Evolutionary conservation across 441 rosid genomes (phyloP), one percentile per base, ranked within the genome.

Genomic region (Mallotus japonicus): DNA sequence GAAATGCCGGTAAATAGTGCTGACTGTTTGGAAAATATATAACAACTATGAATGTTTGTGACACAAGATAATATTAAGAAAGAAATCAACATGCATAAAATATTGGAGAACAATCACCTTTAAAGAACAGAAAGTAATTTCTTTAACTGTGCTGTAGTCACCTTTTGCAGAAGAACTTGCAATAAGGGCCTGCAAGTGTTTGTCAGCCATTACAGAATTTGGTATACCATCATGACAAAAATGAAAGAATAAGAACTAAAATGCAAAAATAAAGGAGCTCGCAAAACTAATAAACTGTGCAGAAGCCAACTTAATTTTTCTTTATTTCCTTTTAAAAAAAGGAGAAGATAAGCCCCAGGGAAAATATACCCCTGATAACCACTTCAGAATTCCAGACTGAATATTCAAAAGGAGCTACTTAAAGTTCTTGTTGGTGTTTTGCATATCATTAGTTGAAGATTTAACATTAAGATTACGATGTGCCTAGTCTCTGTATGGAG

Each of bases 121-220:
- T 53, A 86, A 70, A 32, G 85, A 75, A 56, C 77, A 86, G 73
- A 76, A 70, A 32, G 87, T 73, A 55, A 84, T 81, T 68, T 83
- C 77, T 78, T 77, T 86, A 60, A 83, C 84, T 5, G 81, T 78
- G 17, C 75, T 78, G 75, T 81, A 83, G 75, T 86, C 84, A 55
- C 82, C 80, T 78, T 81, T 80, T 28, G 86, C 83, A 64, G 83
- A 71, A 75, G 82, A 70, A 77, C 85, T 82, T 56, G 90, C 90
- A 81, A 86, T 84, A 65, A 84, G 79, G 69, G 88, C 84, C 90
- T 86, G 64, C 72, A 80, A 72, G 65, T 61, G 50, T 67, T 22
- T 50, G 8, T 15, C 42, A 50, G 20, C 57, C 46, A 61, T 61
- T 61, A 28, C 20, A 61, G n/a, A 50, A 51, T 53, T 32, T 32